A percentile compares a stretch with the other conserved stretches of the same genome.
Conservation (phyloP, 202 grass and related monocot genomes). For the Zizania palustris region DNA sequence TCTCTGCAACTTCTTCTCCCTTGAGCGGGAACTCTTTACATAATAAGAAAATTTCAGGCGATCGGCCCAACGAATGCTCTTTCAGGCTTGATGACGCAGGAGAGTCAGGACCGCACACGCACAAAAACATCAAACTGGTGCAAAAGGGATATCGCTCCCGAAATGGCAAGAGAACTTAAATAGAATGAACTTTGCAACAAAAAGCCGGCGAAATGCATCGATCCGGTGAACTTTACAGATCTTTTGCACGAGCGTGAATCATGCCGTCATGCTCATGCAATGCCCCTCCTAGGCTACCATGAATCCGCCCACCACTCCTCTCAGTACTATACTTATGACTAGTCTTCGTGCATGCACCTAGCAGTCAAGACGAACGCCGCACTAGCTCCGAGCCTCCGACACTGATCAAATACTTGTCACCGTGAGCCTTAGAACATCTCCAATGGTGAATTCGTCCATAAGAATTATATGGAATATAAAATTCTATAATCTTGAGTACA, state of each 20-base stretch:
- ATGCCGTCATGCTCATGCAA: background rate
- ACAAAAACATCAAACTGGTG: background rate
- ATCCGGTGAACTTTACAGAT: background rate
- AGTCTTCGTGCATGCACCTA: no score
- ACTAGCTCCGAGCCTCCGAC: no score
- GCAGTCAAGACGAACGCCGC: no score
- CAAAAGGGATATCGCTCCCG: background rate
- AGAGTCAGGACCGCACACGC: background rate
- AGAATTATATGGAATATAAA: no score
- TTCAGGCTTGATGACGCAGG: background rate
- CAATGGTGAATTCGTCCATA: no score
- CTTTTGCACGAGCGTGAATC: background rate
- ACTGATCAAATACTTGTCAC: no score
- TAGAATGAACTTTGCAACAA: background rate
- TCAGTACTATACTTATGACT: no score
- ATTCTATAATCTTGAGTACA: no score
- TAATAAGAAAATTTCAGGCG: background rate
- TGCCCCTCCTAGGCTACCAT: no score
- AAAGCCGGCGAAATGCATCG: background rate
- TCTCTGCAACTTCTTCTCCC: background rate
- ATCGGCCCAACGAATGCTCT: background rate
- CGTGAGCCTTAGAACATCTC: no score
- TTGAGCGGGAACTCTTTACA: no score
- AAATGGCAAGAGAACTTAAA: background rate
- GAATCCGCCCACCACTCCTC: no score